Percentiles rank a stretch among this genome's conserved stretches.
These are phyloP conservation scores for Colletotrichum orchidophilum DNA, from an alignment of 2,329 filamentous ascomycete species.

Conservation along the genomic window DNA sequence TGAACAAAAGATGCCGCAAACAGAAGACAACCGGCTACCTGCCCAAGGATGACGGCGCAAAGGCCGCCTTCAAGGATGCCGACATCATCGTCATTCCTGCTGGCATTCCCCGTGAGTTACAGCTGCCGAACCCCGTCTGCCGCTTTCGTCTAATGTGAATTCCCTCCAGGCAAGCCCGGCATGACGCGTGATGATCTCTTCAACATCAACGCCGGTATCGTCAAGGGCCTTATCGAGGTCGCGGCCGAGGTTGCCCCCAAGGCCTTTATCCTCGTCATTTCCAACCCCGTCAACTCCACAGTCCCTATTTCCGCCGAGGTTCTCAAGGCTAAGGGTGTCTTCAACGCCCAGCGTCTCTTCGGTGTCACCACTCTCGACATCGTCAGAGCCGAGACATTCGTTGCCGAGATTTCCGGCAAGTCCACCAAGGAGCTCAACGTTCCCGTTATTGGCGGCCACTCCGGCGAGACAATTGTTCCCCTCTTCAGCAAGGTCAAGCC, in stretches of 20 bases:
- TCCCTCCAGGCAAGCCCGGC: conserved; percentile 85
- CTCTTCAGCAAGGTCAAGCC: conserved; percentile 93
- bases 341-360: conserved; percentile 95
- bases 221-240: conserved; percentile 90
- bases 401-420: conserved; percentile 84
- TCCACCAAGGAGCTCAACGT: conserved; percentile 83
- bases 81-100: conserved; percentile 98
- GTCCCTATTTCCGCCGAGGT: conserved; percentile 98
- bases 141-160: conserved; percentile 18
- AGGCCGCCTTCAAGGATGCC: conserved; percentile 88
- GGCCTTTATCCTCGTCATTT: conserved; percentile 96
- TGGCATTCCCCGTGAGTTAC: conserved; percentile 88
- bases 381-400: conserved; percentile 97
- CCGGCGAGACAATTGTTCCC: conserved; percentile 96
- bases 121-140: background rate
- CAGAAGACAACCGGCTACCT: conserved; percentile 90
- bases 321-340: conserved; percentile 91
- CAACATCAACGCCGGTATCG: conserved; percentile 99
- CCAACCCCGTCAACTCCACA: conserved; percentile 99
- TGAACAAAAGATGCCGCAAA: conserved; percentile 12
- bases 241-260: conserved; percentile 90
- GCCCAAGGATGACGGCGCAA: conserved; percentile 84
- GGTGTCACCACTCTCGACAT: conserved; percentile 99
- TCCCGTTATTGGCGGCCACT: conserved; percentile 96
- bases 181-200: conserved; percentile 99